Base-by-base conservation (phyloP, 805 yeast genomes). In the Lipomyces sp. region DNA sequence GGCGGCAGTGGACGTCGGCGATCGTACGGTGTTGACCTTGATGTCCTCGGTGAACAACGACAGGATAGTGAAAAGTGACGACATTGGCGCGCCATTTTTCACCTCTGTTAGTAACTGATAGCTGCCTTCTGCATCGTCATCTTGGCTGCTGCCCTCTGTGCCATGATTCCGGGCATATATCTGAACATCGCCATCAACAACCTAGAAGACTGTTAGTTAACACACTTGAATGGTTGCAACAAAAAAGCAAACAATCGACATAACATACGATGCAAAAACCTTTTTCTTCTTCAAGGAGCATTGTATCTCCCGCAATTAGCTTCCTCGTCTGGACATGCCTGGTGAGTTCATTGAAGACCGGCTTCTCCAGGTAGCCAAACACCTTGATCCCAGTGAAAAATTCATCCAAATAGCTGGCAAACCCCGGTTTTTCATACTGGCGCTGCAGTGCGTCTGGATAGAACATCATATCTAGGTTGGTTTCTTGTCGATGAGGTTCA, bases 271-370 rank as follows among this genome's bases (percentile, higher is more conserved):
- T 90, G 48, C 95, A 87, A 73, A 95, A 93, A 0, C 98, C 98
- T 5, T 89, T 80, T 4, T 87, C 84, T 60, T 89, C 90, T 67
- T 90, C 91, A 51, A 94, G 77, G 59, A 86, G 82, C 42, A 95
- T 78, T 8, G 89, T 83, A 75, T 94, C 98, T 48, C 91, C 94
- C 4, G 85, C 83, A 34, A 87, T 87, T 50, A 94, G 76, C 67
- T 90, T 89, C 74, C 91, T 92, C 0, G 98, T 94, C 62, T 90
- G 90, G 91, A 94, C 92, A 67, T 89, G 89, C 74, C 90, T 88
- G 2, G 98, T 93, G 72, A 94, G 83, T 73, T 93, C 98, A 75
- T 93, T 96, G 77, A 94, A 93, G 0, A 94, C 97, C 1, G 90
- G 89, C 67, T 88, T 84, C 71, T 94, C 98, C 59, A 94, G 81